These are phyloP conservation scores for Cyathus striatus DNA, from an alignment of 768 basidiomycete genomes.

Conservation along the genomic window DNA sequence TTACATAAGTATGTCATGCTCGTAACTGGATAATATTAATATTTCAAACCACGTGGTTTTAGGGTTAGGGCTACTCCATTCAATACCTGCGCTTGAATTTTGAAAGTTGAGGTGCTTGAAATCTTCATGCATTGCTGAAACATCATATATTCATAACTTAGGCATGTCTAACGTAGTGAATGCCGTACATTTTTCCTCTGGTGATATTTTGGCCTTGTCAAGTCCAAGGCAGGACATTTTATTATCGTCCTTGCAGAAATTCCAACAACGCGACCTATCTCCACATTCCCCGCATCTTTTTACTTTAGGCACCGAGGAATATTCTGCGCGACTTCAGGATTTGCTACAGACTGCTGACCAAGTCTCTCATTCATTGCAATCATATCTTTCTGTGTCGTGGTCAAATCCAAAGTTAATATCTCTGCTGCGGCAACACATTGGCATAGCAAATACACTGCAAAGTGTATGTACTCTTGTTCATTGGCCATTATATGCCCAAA, in stretches of 20 bases:
- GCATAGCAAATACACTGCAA: conserved; percentile 45
- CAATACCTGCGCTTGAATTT: too few relatives aligned
- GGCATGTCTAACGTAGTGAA: too few relatives aligned
- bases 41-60: too few relatives aligned
- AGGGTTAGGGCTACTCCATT: too few relatives aligned
- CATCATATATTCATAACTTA: too few relatives aligned
- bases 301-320: conserved; percentile 32
- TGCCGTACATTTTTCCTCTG: too few relatives aligned
- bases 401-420: conserved; percentile 66
- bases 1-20: too few relatives aligned
- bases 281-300: conserved; percentile 40
- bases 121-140: too few relatives aligned
- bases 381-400: conserved; percentile 44
- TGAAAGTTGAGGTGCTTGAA: too few relatives aligned
- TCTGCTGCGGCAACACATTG: conserved; percentile 58
- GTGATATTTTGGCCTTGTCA: too few relatives aligned
- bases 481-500: too few relatives aligned
- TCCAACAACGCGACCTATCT: conserved; percentile 30
- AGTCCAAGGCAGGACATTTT: conserved; percentile 25
- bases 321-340: conserved; percentile 41
- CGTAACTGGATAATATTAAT: too few relatives aligned
- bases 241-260: conserved; percentile 37
- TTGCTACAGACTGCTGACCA: conserved; percentile 48
- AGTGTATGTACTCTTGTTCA: conserved; percentile 26
- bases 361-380: conserved; percentile 47